Evolutionary conservation across 495 filamentous ascomycete species (phyloP).

Genomic region (Astrocystis sublimbata): DNA sequence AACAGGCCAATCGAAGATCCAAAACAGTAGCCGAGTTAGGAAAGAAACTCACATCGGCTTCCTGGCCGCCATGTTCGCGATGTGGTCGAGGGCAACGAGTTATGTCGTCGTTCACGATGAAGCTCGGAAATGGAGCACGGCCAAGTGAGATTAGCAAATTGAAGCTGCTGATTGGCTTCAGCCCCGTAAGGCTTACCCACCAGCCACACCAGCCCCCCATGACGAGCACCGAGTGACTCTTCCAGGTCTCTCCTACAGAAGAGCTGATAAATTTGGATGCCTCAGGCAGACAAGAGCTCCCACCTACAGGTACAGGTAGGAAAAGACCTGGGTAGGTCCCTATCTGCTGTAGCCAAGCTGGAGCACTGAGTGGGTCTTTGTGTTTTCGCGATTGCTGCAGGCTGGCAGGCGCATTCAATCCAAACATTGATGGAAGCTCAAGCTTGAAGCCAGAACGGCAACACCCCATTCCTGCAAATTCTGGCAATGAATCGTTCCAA

Average conservation of each 20-base stretch:
- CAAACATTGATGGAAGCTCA: conserved; percentile 4
- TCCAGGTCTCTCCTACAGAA: neutral
- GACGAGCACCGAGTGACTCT: neutral
- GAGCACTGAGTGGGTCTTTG: conserved; percentile 12
- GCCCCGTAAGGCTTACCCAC: conserved; percentile 22
- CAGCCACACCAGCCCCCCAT: neutral
- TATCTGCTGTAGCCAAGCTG: neutral
- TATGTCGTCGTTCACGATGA: conserved; percentile 25
- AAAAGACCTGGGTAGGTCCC: too few relatives aligned
- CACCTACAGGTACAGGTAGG: neutral
- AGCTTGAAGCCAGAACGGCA: neutral
- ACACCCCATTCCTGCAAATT: neutral
- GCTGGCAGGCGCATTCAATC: neutral
- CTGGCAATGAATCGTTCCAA: neutral
- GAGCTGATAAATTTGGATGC: too few relatives aligned
- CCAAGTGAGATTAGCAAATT: conserved; percentile 32
- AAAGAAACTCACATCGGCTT: conserved; percentile 50
- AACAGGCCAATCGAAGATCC: conserved; percentile 25
- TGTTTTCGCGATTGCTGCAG: conserved; percentile 17
- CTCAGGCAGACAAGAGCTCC: neutral
- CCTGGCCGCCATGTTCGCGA: conserved; percentile 49
- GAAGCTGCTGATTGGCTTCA: conserved; percentile 34
- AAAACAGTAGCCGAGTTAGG: neutral
- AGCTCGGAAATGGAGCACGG: conserved; percentile 31
- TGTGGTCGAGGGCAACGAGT: conserved; percentile 24